Base-by-base conservation (phyloP, 768 basidiomycete genomes). In the Kwoniella pini region DNA sequence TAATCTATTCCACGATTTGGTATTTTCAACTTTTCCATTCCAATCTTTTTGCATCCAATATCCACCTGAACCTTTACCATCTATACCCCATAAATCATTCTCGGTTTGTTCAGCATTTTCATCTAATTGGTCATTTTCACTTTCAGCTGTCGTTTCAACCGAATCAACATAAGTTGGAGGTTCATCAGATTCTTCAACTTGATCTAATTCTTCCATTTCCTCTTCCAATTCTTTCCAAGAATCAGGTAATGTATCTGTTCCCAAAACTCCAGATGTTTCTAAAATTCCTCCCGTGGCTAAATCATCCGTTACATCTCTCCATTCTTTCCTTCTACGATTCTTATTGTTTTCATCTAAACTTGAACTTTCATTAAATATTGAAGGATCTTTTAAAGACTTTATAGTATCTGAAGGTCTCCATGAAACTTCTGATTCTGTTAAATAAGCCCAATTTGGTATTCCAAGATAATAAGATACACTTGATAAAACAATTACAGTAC, bases 401-500 rank as follows among this genome's bases (percentile, higher is more conserved):
- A 85, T 84, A 43, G 83, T 82, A 24, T 81, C 79, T 67, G 83
- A 82, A 77, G 82, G 80, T 57, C 82, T 63, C 67, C 72, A 74
- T 3, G 78, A 71, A 10, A 95, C 84, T 74, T 94, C 89, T 12
- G 81, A 77, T 76, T 94, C 89, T 4, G 86, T 82, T 73, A 97
- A 81, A 79, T 91, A 93, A 26, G 91, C 91, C 36, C 81, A 80
- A 50, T 85, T 79, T 77, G 87, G 85, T 72, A 97, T 91, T 63
- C 86, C 83, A 62, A 95, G 88, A 75, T 92, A 94, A 78, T 88
- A 90, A 19, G 92, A 88, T 48, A 97, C 85, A 22, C 90, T 92
- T 9, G 90, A 90, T 76, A 98, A 87, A 60, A 98, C 92, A 78
- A 90, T 70, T 79, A 96, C 85, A 19, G 94, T 97, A 45, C 92